A percentile compares a stretch with the other conserved stretches of the same genome.
Evolutionary conservation across 139 green algal genomes (phyloP).

Genomic region (Spirogloea muscicola): DNA sequence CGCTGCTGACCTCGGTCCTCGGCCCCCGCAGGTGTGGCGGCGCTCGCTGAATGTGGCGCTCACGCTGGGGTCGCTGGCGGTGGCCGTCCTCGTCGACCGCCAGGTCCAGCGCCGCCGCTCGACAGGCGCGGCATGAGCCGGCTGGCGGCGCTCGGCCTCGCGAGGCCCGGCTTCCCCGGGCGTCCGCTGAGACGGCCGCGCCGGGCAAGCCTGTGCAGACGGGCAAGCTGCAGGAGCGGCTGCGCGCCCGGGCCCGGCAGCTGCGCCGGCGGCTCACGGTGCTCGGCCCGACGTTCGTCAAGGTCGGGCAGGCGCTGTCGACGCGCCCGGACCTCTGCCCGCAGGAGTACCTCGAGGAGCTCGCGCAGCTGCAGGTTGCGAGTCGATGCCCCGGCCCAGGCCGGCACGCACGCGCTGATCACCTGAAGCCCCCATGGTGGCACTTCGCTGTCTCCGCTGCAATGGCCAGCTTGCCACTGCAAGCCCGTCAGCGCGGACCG

Average conservation of each 20-base stretch:
- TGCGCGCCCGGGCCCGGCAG: slow-evolving; percentile 8
- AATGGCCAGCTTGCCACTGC: no score
- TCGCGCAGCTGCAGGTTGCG: slow-evolving; percentile 15
- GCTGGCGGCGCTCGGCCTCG: no score
- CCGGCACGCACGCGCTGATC: no score
- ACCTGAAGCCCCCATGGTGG: no score
- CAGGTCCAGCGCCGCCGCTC: no score
- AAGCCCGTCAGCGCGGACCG: no score
- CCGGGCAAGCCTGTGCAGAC: no score
- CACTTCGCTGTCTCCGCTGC: no score
- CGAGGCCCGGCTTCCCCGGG: background rate
- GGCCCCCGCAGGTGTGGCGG: background rate
- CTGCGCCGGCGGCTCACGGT: slow-evolving; percentile 10
- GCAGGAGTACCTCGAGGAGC: slow-evolving; percentile 31
- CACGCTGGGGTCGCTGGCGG: background rate
- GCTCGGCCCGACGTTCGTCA: slow-evolving; percentile 32
- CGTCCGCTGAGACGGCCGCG: background rate
- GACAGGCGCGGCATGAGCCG: no score
- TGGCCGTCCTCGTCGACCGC: background rate
- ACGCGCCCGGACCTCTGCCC: slow-evolving; percentile 35
- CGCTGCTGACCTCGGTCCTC: background rate
- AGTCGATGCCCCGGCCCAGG: no score
- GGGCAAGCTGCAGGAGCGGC: slow-evolving; percentile 13
- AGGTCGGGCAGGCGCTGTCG: slow-evolving; percentile 37
- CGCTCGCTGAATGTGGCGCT: background rate